A percentile compares a stretch with the other conserved stretches of the same genome.
Conservation (phyloP, 164 flowering plant species). For the Houttuynia cordata region DNA sequence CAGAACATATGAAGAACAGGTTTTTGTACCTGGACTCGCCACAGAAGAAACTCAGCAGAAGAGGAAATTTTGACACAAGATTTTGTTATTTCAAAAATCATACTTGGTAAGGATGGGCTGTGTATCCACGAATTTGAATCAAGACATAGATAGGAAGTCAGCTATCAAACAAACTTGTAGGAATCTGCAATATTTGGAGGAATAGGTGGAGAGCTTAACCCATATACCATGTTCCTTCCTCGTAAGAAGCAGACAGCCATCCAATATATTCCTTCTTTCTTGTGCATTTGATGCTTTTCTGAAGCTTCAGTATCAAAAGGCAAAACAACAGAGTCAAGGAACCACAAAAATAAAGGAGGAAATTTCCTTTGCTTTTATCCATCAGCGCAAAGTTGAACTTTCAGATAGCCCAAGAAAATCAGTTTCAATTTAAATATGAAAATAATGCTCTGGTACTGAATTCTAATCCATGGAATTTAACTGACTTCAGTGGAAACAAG, state of each 20-base stretch:
- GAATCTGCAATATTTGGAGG: conserved; percentile 3
- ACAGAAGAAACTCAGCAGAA: conserved; percentile 56
- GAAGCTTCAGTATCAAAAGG: conserved; percentile 15
- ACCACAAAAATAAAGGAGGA: no score
- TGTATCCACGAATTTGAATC: conserved; percentile 4
- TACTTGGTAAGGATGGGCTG: conserved; percentile 40
- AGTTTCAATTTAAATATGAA: no score
- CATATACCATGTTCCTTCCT: conserved; percentile 48
- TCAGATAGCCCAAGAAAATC: no score
- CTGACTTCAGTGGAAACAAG: no score
- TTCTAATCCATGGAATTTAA: no score
- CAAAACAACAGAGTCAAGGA: neutral
- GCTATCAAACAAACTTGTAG: neutral
- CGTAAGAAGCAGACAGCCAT: conserved; percentile 38
- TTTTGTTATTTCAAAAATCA: conserved; percentile 39
- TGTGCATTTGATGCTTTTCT: conserved; percentile 29
- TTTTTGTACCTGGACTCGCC: conserved; percentile 78
- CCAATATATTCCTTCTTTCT: conserved; percentile 48
- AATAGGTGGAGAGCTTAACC: neutral
- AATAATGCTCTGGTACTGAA: no score
- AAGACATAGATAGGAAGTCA: conserved; percentile 6
- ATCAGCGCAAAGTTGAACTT: no score
- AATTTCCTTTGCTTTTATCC: no score
- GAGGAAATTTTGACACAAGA: conserved; percentile 46
- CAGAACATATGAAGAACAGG: neutral